Percentiles rank a stretch among this genome's conserved stretches.
Evolutionary conservation across 2,329 filamentous ascomycete genomes (phyloP).

Genomic region (Alternaria rosae): DNA sequence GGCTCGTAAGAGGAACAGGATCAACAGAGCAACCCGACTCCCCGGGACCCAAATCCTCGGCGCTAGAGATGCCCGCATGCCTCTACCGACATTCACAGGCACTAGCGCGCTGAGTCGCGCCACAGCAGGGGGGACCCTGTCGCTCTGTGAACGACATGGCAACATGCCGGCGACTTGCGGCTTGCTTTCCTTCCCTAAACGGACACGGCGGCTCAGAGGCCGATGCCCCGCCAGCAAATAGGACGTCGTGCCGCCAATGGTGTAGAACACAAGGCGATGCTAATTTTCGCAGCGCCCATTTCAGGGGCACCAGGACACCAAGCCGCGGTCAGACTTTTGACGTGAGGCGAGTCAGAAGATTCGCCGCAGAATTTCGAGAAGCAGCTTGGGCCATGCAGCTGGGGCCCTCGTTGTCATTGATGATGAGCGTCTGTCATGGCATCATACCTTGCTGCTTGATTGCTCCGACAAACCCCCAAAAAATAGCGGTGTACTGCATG

Average conservation of each 20-base stretch:
- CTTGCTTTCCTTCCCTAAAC: conserved; percentile 35
- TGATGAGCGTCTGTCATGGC: conserved; percentile 24
- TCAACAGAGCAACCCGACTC: conserved; percentile 41
- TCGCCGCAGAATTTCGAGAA: conserved; percentile 39
- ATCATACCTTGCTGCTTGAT: conserved; percentile 35
- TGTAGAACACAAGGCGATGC: conserved; percentile 5
- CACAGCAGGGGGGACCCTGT: conserved; percentile 21
- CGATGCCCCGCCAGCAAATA: conserved; percentile 45
- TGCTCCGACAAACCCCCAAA: conserved; percentile 30
- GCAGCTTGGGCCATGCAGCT: conserved; percentile 31
- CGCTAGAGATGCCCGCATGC: conserved; percentile 14
- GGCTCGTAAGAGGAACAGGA: conserved; percentile 41
- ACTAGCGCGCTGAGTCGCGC: conserved; percentile 12
- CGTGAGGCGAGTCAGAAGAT: conserved; percentile 39
- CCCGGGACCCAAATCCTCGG: conserved; percentile 16
- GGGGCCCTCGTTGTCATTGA: conserved; percentile 18
- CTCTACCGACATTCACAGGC: conserved; percentile 8
- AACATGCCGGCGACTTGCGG: conserved; percentile 35
- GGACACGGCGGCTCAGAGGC: conserved; percentile 28
- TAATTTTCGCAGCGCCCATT: conserved; percentile 19
- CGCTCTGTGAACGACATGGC: conserved; percentile 39
- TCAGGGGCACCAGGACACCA: conserved; percentile 33
- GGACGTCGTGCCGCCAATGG: conserved; percentile 25
- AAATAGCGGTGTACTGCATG: conserved; percentile 43
- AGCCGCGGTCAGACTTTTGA: conserved; percentile 23